phyloP scores from a whole-genome alignment of 495 filamentous ascomycete genomes.

The Cercophora sp. region DNA sequence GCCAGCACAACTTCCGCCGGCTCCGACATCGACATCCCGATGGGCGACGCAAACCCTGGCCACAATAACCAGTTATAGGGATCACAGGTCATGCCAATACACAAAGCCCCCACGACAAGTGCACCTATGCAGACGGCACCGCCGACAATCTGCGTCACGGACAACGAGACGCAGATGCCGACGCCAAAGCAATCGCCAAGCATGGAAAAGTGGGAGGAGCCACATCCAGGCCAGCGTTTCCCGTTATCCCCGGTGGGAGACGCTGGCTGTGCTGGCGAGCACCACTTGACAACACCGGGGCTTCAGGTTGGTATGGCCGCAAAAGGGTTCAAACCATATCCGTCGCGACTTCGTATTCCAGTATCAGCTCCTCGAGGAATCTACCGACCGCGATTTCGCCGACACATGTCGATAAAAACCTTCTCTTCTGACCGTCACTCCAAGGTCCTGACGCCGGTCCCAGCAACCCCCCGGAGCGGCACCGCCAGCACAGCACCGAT shows the following conservation, averaged over 20 bases:
- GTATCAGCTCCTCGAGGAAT: conserved; percentile 28
- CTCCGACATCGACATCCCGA: conserved; percentile 20
- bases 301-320: conserved; percentile 49
- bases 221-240: conserved; percentile 43
- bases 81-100: conserved; percentile 51
- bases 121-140: conserved; percentile 14
- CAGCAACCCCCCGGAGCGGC: conserved; percentile 14
- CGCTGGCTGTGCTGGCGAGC: conserved; percentile 26
- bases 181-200: conserved; percentile 16
- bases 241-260: conserved; percentile 28
- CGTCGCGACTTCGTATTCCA: conserved; percentile 17
- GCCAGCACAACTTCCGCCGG: conserved; percentile 32
- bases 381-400: conserved; percentile 25
- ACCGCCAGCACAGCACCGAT: conserved; percentile 16
- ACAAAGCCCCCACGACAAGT: conserved; percentile 29
- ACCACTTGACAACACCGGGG: conserved; percentile 30
- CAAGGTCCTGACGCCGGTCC: conserved; percentile 36
- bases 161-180: conserved; percentile 14
- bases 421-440: too few species aligned
- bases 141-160: conserved; percentile 15
- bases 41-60: conserved; percentile 27
- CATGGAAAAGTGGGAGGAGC: conserved; percentile 41
- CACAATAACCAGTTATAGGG: conserved; percentile 45
- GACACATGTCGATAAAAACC: conserved; percentile 26
- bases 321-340: conserved; percentile 38